Percentiles rank a stretch among this genome's conserved stretches.
These are phyloP conservation scores for Hemileia vastatrix DNA, from an alignment of 1,284 basidiomycete genomes.

Conservation along the genomic window DNA sequence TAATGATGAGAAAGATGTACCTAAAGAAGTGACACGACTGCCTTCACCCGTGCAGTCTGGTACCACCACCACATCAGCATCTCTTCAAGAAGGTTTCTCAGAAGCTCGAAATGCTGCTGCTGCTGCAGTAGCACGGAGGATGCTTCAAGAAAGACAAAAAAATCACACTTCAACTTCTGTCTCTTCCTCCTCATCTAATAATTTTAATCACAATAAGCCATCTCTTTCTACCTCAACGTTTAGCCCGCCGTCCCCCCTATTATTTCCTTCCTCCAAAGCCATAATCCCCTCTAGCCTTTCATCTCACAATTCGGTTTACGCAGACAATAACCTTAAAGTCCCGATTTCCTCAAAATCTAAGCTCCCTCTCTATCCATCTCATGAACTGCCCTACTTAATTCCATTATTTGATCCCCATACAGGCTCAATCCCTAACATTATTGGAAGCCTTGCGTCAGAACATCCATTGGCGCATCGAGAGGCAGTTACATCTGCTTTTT, in stretches of 20 bases:
- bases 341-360: no score
- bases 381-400: not conserved
- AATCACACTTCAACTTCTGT: no score
- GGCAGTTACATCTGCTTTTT: no score
- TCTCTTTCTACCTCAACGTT: not conserved
- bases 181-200: no score
- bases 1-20: not conserved
- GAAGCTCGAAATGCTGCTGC: no score
- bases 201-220: no score
- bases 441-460: no score
- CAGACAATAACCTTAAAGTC: not conserved
- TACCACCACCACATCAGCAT: not conserved
- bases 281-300: not conserved
- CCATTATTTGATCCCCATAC: constrained; percentile 1
- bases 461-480: no score
- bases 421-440: no score
- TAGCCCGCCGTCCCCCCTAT: not conserved
- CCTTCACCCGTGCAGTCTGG: not conserved
- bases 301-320: not conserved
- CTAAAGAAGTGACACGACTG: not conserved
- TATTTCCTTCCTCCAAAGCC: not conserved
- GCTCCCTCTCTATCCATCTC: no score
- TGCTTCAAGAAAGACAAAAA: no score
- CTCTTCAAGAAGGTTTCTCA: not conserved
- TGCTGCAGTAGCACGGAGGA: no score